These are phyloP conservation scores for Russula sp. DNA, from an alignment of 768 basidiomycete species.

Conservation along the genomic window DNA sequence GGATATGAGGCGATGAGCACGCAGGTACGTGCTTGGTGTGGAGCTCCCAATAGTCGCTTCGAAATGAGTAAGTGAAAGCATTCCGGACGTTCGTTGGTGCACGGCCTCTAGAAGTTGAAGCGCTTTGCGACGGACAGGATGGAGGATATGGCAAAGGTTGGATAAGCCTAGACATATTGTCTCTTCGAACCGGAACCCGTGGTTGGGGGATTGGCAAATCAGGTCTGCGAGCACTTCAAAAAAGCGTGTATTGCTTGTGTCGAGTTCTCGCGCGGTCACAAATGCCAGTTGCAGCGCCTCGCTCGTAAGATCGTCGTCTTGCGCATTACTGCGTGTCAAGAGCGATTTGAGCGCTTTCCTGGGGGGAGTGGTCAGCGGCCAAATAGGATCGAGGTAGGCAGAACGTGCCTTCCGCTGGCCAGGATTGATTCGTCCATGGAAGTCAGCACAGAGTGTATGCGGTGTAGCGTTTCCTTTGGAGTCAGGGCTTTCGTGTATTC, in stretches of 20 bases:
- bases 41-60: conserved; percentile 68
- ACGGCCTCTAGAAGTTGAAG: conserved; percentile 71
- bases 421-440: conserved; percentile 48
- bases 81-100: conserved; percentile 61
- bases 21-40: conserved; percentile 69
- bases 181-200: conserved; percentile 69
- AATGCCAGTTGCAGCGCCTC: conserved; percentile 68
- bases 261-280: conserved; percentile 47
- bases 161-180: conserved; percentile 70
- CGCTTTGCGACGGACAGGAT: conserved; percentile 62
- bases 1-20: conserved; percentile 72
- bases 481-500: conserved; percentile 53
- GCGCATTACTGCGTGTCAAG: conserved; percentile 44
- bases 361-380: conserved; percentile 16
- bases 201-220: conserved; percentile 46
- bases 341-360: conserved; percentile 77
- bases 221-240: conserved; percentile 77
- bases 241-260: conserved; percentile 56
- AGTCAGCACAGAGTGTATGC: conserved; percentile 63
- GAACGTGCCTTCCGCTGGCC: conserved; percentile 58
- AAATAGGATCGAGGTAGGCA: neutral
- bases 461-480: conserved; percentile 49
- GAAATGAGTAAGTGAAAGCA: conserved; percentile 63
- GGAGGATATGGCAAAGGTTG: conserved; percentile 72
- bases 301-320: conserved; percentile 51